These are phyloP conservation scores for Tephrocybe sp. DNA, from an alignment of 768 basidiomycete genomes.

Conservation along the genomic window DNA sequence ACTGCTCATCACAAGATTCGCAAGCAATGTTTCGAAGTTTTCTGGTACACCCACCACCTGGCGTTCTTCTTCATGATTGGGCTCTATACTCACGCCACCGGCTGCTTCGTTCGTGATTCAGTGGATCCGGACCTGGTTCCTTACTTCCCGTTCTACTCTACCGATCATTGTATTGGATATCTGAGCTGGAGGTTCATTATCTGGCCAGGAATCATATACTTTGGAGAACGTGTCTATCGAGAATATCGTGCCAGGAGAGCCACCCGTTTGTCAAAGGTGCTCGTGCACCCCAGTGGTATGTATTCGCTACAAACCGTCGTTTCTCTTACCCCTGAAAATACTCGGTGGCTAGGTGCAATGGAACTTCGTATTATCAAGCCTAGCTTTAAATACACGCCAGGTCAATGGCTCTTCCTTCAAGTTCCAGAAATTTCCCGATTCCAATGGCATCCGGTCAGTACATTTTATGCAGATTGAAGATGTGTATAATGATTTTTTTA, in stretches of 20 bases:
- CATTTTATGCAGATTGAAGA: background rate
- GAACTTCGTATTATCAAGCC: constrained; percentile 91
- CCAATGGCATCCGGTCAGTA: constrained; percentile 94
- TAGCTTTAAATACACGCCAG: constrained; percentile 86
- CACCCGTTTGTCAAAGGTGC: constrained; percentile 80
- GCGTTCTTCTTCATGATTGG: constrained; percentile 94
- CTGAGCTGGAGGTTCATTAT: constrained; percentile 88
- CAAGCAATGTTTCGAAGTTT: constrained; percentile 87
- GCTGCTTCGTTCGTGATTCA: constrained; percentile 93
- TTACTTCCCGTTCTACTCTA: constrained; percentile 84
- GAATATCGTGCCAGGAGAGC: constrained; percentile 77
- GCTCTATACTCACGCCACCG: constrained; percentile 86
- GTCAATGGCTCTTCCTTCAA: constrained; percentile 90
- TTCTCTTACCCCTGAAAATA: constrained; percentile 1
- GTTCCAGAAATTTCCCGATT: constrained; percentile 79
- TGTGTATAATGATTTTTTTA: constrained; percentile 5
- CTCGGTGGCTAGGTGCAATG: constrained; percentile 64
- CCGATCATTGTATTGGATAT: constrained; percentile 89
- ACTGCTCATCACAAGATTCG: constrained; percentile 90
- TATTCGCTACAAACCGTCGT: constrained; percentile 5
- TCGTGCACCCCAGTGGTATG: constrained; percentile 85
- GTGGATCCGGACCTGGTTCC: constrained; percentile 63
- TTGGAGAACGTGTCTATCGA: constrained; percentile 81
- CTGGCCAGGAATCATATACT: constrained; percentile 90
- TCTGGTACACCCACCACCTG: constrained; percentile 96